These are phyloP conservation scores for Dryadomyces quercivorus DNA, from an alignment of 2,329 filamentous ascomycete genomes.

Conservation along the genomic window DNA sequence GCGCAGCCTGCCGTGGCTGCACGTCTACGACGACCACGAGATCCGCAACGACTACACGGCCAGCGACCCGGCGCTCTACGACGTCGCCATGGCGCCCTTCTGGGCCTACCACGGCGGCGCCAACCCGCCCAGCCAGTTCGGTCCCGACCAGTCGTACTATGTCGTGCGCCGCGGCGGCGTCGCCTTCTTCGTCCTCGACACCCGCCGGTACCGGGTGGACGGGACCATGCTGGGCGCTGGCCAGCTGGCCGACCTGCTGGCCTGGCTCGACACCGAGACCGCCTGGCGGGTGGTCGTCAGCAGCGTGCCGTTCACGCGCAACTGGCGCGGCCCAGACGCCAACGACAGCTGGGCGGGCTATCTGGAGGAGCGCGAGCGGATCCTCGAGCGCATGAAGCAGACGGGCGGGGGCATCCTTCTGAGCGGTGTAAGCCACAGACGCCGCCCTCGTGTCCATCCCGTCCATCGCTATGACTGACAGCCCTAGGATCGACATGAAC, in stretches of 20 bases:
- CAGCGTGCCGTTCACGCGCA: constrained; percentile 93
- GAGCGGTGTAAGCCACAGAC: constrained; percentile 44
- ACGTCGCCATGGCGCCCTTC: constrained; percentile 71
- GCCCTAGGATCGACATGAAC: constrained; percentile 64
- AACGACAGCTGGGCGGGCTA: constrained; percentile 92
- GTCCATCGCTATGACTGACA: too few species aligned
- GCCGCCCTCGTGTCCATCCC: too few species aligned
- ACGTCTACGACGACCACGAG: constrained; percentile 91
- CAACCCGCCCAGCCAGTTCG: constrained; percentile 44
- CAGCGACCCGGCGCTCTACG: constrained; percentile 69
- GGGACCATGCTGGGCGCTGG: constrained; percentile 73
- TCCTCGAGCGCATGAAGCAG: constrained; percentile 88
- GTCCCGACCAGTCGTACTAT: constrained; percentile 47
- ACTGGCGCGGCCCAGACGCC: constrained; percentile 72
- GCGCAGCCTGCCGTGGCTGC: constrained; percentile 79
- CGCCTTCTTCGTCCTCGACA: constrained; percentile 90
- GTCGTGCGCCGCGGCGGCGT: constrained; percentile 81
- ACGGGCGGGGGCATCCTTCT: constrained; percentile 72
- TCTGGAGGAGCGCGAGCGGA: constrained; percentile 59
- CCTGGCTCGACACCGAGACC: constrained; percentile 55
- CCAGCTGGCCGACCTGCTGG: constrained; percentile 67
- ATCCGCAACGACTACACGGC: constrained; percentile 86
- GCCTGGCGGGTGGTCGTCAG: constrained; percentile 93
- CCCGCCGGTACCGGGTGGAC: constrained; percentile 68
- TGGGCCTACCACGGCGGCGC: constrained; percentile 69